These are phyloP conservation scores for Solanum ossicruentum DNA, from an alignment of 257 asterid genomes.

Conservation along the genomic window DNA sequence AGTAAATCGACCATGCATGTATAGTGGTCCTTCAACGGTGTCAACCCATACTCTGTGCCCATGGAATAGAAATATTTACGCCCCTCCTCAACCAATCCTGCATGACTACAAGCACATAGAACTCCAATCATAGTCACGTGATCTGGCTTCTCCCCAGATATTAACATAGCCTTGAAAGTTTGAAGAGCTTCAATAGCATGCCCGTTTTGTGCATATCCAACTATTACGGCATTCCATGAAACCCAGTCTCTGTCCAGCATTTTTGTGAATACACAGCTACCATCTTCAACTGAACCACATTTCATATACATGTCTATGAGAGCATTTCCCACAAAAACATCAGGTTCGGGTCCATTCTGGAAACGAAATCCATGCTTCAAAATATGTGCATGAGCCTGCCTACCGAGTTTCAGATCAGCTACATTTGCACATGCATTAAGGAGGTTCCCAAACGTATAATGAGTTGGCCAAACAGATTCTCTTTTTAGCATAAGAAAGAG, in stretches of 20 bases:
- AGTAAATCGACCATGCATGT: conserved; percentile 4
- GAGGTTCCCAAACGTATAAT: conserved; percentile 6
- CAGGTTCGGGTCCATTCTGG: conserved; percentile 3
- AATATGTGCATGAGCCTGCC: conserved; percentile 8
- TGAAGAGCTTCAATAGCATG: conserved; percentile 1
- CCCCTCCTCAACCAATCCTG: conserved; percentile 4
- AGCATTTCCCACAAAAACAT: conserved; percentile 5
- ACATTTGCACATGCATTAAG: conserved; percentile 2
- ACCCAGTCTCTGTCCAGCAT: conserved; percentile 5
- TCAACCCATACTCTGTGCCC: neutral
- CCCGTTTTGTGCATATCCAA: conserved; percentile 7
- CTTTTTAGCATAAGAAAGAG: conserved; percentile 5
- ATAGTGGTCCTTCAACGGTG: conserved; percentile 1
- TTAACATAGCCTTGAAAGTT: neutral
- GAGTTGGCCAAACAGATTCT: conserved; percentile 6
- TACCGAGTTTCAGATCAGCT: conserved; percentile 2
- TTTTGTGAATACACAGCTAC: neutral
- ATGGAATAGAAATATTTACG: neutral
- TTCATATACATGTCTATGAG: conserved; percentile 9
- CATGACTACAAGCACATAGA: conserved; percentile 8
- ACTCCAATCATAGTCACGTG: conserved; percentile 5
- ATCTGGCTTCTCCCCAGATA: conserved; percentile 1
- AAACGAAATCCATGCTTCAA: conserved; percentile 4
- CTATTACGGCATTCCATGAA: conserved; percentile 2
- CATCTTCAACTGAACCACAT: conserved; percentile 7